A percentile compares a stretch with the other conserved stretches of the same genome.
phyloP scores from a whole-genome alignment of 2,329 filamentous ascomycete species.

The Colletotrichum magnum region DNA sequence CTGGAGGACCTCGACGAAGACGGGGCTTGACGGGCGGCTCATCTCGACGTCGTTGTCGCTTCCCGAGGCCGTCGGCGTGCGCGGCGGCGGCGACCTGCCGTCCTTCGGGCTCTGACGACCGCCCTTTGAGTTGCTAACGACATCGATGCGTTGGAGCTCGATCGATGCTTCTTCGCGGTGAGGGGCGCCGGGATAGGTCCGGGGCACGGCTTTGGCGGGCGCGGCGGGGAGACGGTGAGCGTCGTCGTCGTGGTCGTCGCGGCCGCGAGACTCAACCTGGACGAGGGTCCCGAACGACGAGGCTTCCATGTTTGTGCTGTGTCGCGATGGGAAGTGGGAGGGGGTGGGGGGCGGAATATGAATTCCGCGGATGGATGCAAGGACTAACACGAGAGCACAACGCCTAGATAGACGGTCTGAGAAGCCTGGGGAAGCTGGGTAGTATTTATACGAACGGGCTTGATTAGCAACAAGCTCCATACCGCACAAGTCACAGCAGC shows the following conservation, averaged over 20 bases:
- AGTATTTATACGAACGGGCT: too few relatives aligned
- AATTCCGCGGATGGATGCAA: too few relatives aligned
- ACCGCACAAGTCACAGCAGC: not conserved
- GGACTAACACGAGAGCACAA: not conserved
- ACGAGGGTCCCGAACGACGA: slow-evolving; percentile 50
- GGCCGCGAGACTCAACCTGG: slow-evolving; percentile 48
- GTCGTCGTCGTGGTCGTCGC: slow-evolving; percentile 37
- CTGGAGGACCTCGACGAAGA: slow-evolving; percentile 63
- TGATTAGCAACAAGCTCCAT: not conserved
- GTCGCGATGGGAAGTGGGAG: not conserved
- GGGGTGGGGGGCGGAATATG: not conserved
- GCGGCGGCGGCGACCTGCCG: not conserved
- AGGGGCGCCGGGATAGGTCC: slow-evolving; percentile 56
- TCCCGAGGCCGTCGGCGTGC: slow-evolving; percentile 13
- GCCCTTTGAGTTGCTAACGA: not conserved
- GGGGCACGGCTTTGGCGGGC: slow-evolving; percentile 54
- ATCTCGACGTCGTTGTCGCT: slow-evolving; percentile 63
- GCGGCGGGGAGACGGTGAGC: slow-evolving; percentile 44
- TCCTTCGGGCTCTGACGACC: not conserved
- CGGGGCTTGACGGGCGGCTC: slow-evolving; percentile 66
- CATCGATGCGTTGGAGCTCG: slow-evolving; percentile 47
- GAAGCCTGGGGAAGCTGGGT: too few relatives aligned
- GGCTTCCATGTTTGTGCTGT: slow-evolving; percentile 49
- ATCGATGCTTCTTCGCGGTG: slow-evolving; percentile 47
- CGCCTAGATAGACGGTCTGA: too few relatives aligned